Base-by-base conservation (phyloP, 768 basidiomycete genomes). In the Panaeolus cyanescens region DNA sequence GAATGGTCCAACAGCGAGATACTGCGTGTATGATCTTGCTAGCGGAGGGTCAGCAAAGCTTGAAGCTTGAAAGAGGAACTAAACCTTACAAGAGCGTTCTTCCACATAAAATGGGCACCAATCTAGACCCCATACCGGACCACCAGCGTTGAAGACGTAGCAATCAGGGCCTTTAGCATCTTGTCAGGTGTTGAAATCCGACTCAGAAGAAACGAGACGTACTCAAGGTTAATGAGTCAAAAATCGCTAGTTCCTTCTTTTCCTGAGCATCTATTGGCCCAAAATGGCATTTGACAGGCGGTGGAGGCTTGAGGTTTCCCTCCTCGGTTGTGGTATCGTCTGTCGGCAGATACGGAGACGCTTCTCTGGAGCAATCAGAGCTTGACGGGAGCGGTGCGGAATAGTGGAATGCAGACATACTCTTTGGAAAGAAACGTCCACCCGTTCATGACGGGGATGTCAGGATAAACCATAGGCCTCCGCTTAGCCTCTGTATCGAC, bases 41-140 rank as follows among this genome's bases (percentile, higher is more conserved):
- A 60, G 33, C 32, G 32, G 2, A 25, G 20, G 34, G 54, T 56
- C 40, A 32, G 57, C 55, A 56, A 12, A 7, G 20, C 32, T 36
- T 12, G 12, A 57, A 34, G 45, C n/a, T 37, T 34, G 12, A 13
- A 45, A 54, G 55, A 1, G 32, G 32, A n/a, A 31, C 19, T 3
- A 22, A 2, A 7, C 69, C 80, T 65, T 66, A 91, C 91, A 70
- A 54, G 75, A 63, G 36, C 86, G 80, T 54, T 88, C 86, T 33
- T 81, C 76, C 20, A 79, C 73, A 62, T 90, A 82, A 22, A 89
- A 85, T 3, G 97, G 96, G 72, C 95, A 95, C 96, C 96, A 99
- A 65, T 96, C 94, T 33, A 96, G 69, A 2, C 88, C 93, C 88
- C 91, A 93, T n/a, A 93, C 90, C 0, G 93, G 91, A 2, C 89